Evolutionary conservation across 2,329 filamentous ascomycete genomes (phyloP), one percentile per base, ranked within the genome.

Genomic region (Aspergillus intermedius): DNA sequence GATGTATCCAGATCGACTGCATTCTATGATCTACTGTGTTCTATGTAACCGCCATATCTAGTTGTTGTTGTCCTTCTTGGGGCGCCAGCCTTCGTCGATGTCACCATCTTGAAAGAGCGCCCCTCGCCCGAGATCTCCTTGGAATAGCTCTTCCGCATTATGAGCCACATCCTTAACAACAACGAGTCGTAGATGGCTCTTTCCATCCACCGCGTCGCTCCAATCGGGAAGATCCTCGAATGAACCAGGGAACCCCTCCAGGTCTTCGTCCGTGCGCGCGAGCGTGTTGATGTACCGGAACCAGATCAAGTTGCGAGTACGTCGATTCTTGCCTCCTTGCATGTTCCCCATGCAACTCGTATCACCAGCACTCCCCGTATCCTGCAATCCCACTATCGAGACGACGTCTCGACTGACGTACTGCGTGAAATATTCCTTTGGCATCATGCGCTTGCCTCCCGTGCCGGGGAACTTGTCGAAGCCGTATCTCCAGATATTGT

Each of bases 261-360:
- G 32, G 15, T 52, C 42, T 42, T 54, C 49, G 10, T 52, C 43
- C n/a, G 52, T 54, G 25, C 49, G 47, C 43, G 47, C 52, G 8
- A 54, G 52, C 17, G 28, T 32, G 37, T 54, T 54, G 47, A 54
- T 49, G 30, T 54, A 54, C 12, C 49, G 52, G 43, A 25, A 54
- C 52, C 52, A 54, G 37, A 51, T 44, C 52, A 54, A 45, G 47
- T 54, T 54, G 25, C 52, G 47, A 23, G 47, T 34, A 34, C 52
- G 52, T 7, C 52, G 47, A 23, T 54, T 52, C 8, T 30, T 25
- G 19, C 52, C 52, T 35, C 52, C 52, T 43, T 54, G 52, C 19
- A 54, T 2, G 2, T 35, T 34, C n/a, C 21, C 52, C 52, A 54
- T 54, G 40, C 52, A 54, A 34, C 52, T 54, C 13, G 47, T 51